Conservation (phyloP, 1,284 basidiomycete genomes). For the Boletus sp. region DNA sequence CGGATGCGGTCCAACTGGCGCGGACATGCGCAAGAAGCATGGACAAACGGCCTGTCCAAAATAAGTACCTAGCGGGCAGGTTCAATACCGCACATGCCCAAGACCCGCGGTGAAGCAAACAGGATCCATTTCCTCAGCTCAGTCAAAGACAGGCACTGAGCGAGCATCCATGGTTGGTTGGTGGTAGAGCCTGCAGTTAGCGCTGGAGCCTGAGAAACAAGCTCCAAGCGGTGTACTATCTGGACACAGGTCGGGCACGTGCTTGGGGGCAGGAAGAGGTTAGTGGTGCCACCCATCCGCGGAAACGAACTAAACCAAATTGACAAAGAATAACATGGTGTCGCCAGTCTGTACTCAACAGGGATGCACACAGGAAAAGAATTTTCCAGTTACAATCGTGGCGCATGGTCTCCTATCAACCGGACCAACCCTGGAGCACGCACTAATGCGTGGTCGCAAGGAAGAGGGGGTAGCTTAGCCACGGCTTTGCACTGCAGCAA, state of each 20-base stretch:
- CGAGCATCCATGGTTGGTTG: neutral
- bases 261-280: constrained; percentile 17
- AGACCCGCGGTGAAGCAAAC: neutral
- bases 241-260: constrained; percentile 19
- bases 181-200: neutral
- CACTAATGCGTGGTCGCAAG: constrained; percentile 1
- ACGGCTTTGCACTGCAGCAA: constrained; percentile 10
- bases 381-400: too few relatives aligned
- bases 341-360: neutral
- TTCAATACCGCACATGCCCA: constrained; percentile 19
- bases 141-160: neutral
- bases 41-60: constrained; percentile 12
- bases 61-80: neutral
- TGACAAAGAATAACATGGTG: neutral
- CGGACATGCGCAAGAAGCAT: constrained; percentile 28
- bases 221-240: too few relatives aligned
- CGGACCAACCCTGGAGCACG: constrained; percentile 11
- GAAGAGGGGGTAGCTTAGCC: neutral
- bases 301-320: constrained; percentile 8
- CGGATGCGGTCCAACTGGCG: constrained; percentile 18
- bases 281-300: constrained; percentile 2
- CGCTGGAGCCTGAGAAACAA: neutral
- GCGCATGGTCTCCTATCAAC: constrained; percentile 16
- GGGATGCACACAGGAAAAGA: too few relatives aligned
- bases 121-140: neutral